These are phyloP conservation scores for Dryas alaskensis DNA, from an alignment of 306 rosid species.

Conservation along the genomic window DNA sequence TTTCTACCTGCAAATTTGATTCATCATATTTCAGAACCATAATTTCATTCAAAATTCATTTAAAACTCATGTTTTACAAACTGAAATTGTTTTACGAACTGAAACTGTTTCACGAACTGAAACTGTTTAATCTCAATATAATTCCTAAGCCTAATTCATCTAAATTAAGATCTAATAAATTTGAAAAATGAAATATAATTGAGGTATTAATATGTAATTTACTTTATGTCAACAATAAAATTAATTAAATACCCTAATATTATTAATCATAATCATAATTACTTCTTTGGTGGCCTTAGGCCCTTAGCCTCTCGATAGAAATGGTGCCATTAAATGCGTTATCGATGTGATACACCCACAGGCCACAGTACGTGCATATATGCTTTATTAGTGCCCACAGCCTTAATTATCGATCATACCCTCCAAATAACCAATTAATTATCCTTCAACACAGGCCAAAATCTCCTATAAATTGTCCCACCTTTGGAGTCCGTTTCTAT, in stretches of 20 bases:
- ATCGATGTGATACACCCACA: background rate
- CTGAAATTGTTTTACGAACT: too few relatives aligned
- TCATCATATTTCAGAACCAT: too few relatives aligned
- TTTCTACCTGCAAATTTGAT: too few relatives aligned
- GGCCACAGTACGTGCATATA: background rate
- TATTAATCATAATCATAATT: slow-evolving; percentile 4
- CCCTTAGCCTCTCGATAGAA: background rate
- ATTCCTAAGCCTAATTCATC: too few relatives aligned
- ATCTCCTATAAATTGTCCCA: background rate
- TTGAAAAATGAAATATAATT: too few relatives aligned
- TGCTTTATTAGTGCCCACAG: background rate
- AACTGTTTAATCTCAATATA: too few relatives aligned
- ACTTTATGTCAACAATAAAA: background rate
- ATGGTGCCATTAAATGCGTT: too few relatives aligned
- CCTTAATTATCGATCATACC: background rate
- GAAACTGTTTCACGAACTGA: too few relatives aligned
- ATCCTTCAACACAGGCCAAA: background rate
- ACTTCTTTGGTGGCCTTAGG: background rate
- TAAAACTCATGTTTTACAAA: too few relatives aligned
- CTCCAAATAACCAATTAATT: background rate
- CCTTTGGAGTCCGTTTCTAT: background rate
- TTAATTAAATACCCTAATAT: background rate
- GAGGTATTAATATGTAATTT: too few relatives aligned
- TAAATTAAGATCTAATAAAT: too few relatives aligned
- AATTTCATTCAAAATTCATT: too few relatives aligned